Conservation (phyloP, 352 stramenopile species). For the Globisporangium alternatum region DNA sequence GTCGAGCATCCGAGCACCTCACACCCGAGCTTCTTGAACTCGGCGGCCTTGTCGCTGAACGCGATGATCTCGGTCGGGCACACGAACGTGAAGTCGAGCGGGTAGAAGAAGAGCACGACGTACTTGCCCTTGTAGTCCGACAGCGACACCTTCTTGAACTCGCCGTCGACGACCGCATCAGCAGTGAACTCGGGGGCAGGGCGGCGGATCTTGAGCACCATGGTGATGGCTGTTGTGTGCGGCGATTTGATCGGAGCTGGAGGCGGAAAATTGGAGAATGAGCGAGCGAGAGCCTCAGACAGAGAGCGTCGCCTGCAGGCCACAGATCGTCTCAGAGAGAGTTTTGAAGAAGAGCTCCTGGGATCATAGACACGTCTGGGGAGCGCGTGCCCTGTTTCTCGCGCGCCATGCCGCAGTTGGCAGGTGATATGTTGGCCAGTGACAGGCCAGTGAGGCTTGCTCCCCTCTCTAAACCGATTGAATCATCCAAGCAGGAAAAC, state of each 20-base stretch:
- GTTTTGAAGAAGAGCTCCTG: background rate
- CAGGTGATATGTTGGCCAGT: background rate
- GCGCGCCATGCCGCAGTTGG: background rate
- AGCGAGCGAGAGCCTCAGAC: background rate
- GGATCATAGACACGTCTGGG: background rate
- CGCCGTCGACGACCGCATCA: slow-evolving; percentile 68
- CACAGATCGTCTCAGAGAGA: background rate
- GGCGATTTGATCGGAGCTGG: background rate
- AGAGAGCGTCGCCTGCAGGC: background rate
- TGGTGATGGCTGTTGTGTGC: slow-evolving; percentile 12
- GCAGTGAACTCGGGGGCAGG: slow-evolving; percentile 72
- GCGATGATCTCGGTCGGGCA: slow-evolving; percentile 90
- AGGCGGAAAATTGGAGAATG: background rate
- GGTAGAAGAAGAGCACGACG: slow-evolving; percentile 92
- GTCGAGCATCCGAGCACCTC: slow-evolving; percentile 74
- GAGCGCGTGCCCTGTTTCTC: background rate
- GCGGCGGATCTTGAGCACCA: slow-evolving; percentile 64
- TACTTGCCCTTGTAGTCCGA: slow-evolving; percentile 88
- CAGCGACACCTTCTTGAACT: slow-evolving; percentile 82
- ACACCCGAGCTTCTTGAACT: slow-evolving; percentile 78
- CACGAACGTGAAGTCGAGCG: slow-evolving; percentile 90
- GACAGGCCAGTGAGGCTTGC: background rate
- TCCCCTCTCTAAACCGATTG: background rate
- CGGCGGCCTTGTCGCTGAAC: slow-evolving; percentile 78
- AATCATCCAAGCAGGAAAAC: background rate